Percentiles rank a stretch among this genome's conserved stretches.
Evolutionary conservation across 306 rosid species (phyloP).

Genomic region (Coriaria nepalensis): DNA sequence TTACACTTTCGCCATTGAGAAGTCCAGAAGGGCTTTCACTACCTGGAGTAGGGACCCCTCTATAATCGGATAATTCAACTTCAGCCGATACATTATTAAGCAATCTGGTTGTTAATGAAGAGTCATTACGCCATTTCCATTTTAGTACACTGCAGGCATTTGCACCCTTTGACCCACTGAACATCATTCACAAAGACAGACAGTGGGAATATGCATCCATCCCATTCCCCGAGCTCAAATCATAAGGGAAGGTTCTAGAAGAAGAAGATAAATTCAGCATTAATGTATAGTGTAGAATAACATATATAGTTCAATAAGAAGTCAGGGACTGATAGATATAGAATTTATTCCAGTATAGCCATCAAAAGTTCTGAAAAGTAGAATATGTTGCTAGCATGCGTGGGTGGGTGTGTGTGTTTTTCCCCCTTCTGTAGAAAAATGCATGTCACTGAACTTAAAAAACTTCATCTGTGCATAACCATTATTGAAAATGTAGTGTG

Average conservation of each 20-base stretch:
- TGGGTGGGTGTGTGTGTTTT: too few relatives aligned
- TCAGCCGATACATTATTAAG: constrained; percentile 50
- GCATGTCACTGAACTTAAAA: too few relatives aligned
- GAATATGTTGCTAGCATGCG: too few relatives aligned
- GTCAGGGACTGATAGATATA: too few relatives aligned
- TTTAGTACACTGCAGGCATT: constrained; percentile 34
- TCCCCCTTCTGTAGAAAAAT: too few relatives aligned
- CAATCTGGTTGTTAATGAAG: constrained; percentile 45
- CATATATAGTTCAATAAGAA: too few relatives aligned
- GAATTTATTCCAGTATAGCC: too few relatives aligned
- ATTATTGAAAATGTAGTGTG: too few relatives aligned
- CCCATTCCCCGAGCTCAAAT: constrained; percentile 52
- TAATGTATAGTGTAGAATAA: too few relatives aligned
- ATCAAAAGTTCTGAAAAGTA: too few relatives aligned
- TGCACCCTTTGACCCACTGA: constrained; percentile 36
- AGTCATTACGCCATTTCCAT: constrained; percentile 38
- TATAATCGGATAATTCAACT: constrained; percentile 58
- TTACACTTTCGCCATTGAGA: constrained; percentile 60
- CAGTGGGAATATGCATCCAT: constrained; percentile 40
- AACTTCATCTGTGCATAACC: too few relatives aligned
- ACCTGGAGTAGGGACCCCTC: constrained; percentile 51
- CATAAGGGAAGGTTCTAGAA: constrained; percentile 21
- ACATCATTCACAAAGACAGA: constrained; percentile 65
- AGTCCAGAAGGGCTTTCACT: constrained; percentile 90
- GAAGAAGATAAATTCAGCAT: constrained; percentile 1